Evolutionary conservation across 176 grass and related monocot species (phyloP), one percentile per base, ranked within the genome.

Genomic region (Poa annua): DNA sequence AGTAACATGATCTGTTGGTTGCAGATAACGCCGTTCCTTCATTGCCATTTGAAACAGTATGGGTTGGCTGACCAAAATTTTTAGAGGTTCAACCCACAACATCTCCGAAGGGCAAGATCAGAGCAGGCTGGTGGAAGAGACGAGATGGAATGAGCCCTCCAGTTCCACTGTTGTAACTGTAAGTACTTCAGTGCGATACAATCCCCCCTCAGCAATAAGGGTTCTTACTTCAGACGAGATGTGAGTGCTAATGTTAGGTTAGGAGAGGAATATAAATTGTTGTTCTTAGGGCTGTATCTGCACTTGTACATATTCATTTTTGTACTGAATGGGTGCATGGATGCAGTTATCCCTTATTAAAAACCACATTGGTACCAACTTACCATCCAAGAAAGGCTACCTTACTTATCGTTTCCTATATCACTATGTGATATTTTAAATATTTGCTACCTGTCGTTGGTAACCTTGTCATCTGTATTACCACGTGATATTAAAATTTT

Each of bases 1-100:
- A 3, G 45, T 83, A 53, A 87, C 74, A 60, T 53, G 6, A 56
- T 41, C 36, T 0, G 4, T 48, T 45, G 34, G 66, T 54, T 84
- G 68, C 88, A 90, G 88, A 67, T 76, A 76, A 21, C 39, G n/a
- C 62, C 51, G 5, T 49, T 26, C 48, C 45, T 42, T 68, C 48
- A 25, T 62, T 79, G 36, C 57, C 50, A 61, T 74, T 90, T 67
- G 1, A 11, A 61, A n/a, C 48, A 53, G 36, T 59, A 96, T 96
- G 93, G 90, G 84, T 67, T 96, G 93, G 93, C 78, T 96, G 65
- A 96, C 88, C 26, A 96, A 96, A 84, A 76, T 96, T 80, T 96
- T 96, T 78, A 93, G 89, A 86, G 93, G 88, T 78, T 92, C 86
- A 81, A 92, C 84, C 81, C 86, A 94, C 75, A 91, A 86, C 55